Percentiles rank a stretch among this genome's conserved stretches.
phyloP scores from a whole-genome alignment of 495 filamentous ascomycete species.

The Penicillium odoratum region DNA sequence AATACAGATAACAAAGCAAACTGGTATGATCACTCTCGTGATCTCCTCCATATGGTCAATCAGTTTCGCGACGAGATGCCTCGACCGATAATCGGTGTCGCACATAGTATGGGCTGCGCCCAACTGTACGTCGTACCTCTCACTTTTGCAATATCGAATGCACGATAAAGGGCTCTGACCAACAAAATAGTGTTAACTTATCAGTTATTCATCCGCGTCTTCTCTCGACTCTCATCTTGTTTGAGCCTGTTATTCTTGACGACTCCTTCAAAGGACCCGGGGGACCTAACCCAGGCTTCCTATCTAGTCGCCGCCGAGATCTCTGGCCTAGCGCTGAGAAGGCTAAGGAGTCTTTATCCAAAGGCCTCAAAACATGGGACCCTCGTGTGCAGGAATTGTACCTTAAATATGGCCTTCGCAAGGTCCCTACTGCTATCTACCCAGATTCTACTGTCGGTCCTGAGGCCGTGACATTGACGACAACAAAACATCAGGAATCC shows the following conservation, averaged over 20 bases:
- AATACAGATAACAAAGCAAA: slow-evolving; percentile 36
- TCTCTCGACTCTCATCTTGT: slow-evolving; percentile 60
- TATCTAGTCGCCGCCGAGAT: slow-evolving; percentile 40
- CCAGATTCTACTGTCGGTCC: not conserved
- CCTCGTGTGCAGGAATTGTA: slow-evolving; percentile 2
- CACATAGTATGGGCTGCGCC: slow-evolving; percentile 77
- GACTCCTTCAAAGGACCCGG: not conserved
- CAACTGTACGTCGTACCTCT: slow-evolving; percentile 40
- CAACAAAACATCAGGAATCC: slow-evolving; percentile 49
- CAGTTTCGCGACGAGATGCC: slow-evolving; percentile 69
- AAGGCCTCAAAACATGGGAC: slow-evolving; percentile 2
- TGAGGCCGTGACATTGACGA: slow-evolving; percentile 42
- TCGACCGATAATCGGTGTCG: slow-evolving; percentile 72
- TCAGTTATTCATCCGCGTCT: slow-evolving; percentile 71
- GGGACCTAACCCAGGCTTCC: slow-evolving; percentile 16
- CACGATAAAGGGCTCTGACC: not conserved
- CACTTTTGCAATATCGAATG: too few relatives aligned
- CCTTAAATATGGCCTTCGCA: slow-evolving; percentile 6
- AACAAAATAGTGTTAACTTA: slow-evolving; percentile 37
- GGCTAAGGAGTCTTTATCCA: not conserved
- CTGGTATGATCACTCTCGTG: slow-evolving; percentile 76
- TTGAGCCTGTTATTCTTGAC: slow-evolving; percentile 62
- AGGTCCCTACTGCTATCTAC: slow-evolving; percentile 31
- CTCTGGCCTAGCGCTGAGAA: slow-evolving; percentile 3
- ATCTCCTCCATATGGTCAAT: slow-evolving; percentile 75